These are phyloP conservation scores for Leptographium galeiforme DNA, from an alignment of 2,329 filamentous ascomycete species.

Conservation along the genomic window DNA sequence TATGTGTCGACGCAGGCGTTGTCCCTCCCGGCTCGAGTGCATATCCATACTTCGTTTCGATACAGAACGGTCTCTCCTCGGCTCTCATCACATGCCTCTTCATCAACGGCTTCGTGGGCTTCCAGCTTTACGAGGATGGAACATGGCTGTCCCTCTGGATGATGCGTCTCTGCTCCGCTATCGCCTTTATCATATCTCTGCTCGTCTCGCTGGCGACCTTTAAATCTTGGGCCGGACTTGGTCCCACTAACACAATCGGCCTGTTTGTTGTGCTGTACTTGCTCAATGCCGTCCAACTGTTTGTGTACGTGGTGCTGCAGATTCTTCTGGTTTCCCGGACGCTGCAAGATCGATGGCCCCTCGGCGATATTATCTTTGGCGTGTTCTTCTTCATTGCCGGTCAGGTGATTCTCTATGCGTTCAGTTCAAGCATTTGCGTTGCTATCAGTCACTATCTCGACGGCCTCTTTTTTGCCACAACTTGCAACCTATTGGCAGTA, in stretches of 20 bases:
- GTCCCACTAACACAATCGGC: slow-evolving; percentile 73
- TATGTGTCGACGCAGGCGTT: slow-evolving; percentile 86
- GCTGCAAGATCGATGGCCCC: slow-evolving; percentile 85
- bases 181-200: slow-evolving; percentile 77
- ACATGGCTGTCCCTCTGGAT: slow-evolving; percentile 91
- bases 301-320: slow-evolving; percentile 79
- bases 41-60: slow-evolving; percentile 84
- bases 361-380: slow-evolving; percentile 83
- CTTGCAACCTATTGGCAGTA: slow-evolving; percentile 83
- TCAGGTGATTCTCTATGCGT: slow-evolving; percentile 84
- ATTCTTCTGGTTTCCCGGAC: slow-evolving; percentile 79
- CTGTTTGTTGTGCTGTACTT: slow-evolving; percentile 88
- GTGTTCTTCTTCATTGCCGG: slow-evolving; percentile 84
- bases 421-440: slow-evolving; percentile 74
- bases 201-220: slow-evolving; percentile 85
- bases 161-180: slow-evolving; percentile 61
- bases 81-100: slow-evolving; percentile 79
- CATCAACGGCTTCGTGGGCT: slow-evolving; percentile 96
- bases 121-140: slow-evolving; percentile 95
- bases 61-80: slow-evolving; percentile 73
- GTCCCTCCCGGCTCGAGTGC: slow-evolving; percentile 67
- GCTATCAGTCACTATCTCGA: slow-evolving; percentile 84
- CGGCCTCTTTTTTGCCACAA: slow-evolving; percentile 84
- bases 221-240: slow-evolving; percentile 76
- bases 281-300: slow-evolving; percentile 73